A percentile compares a stretch with the other conserved stretches of the same genome.
Conservation (phyloP, 345 rosid genomes). For the Diplotaxis tenuifolia region DNA sequence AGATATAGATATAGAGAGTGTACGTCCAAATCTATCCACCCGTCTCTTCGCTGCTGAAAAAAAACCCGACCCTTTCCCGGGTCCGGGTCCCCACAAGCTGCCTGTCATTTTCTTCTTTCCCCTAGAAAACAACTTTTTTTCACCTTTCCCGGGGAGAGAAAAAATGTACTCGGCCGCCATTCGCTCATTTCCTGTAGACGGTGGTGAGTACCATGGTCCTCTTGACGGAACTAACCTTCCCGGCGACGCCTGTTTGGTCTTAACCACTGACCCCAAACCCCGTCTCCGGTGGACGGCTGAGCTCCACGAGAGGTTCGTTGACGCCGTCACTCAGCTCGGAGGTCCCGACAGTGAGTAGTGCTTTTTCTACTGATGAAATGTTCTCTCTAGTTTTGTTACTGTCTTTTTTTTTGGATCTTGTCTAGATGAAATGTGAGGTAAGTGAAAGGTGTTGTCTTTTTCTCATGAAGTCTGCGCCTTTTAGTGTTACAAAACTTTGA, state of each 20-base stretch:
- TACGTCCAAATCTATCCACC: conserved; percentile 39
- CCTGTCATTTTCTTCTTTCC: conserved; percentile 6
- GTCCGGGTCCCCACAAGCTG: conserved; percentile 22
- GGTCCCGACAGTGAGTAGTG: conserved; percentile 79
- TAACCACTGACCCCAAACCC: conserved; percentile 89
- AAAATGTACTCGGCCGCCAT: conserved; percentile 76
- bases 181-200: conserved; percentile 70
- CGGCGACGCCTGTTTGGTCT: conserved; percentile 76
- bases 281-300: conserved; percentile 93
- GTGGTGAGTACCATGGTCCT: conserved; percentile 48
- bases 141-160: conserved; percentile 35
- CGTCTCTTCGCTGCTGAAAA: conserved; percentile 34
- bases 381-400: background rate
- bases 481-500: background rate
- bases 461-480: background rate
- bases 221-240: conserved; percentile 66
- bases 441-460: background rate
- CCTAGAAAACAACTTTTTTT: conserved; percentile 22
- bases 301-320: conserved; percentile 87
- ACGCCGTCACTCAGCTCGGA: conserved; percentile 88
- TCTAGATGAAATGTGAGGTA: background rate
- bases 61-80: conserved; percentile 28
- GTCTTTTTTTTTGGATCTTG: conserved; percentile 19
- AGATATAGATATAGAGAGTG: background rate
- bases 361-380: background rate